Evolutionary conservation across 2,329 filamentous ascomycete species (phyloP), one percentile per base, ranked within the genome.

Genomic region (Colletotrichum shisoi): DNA sequence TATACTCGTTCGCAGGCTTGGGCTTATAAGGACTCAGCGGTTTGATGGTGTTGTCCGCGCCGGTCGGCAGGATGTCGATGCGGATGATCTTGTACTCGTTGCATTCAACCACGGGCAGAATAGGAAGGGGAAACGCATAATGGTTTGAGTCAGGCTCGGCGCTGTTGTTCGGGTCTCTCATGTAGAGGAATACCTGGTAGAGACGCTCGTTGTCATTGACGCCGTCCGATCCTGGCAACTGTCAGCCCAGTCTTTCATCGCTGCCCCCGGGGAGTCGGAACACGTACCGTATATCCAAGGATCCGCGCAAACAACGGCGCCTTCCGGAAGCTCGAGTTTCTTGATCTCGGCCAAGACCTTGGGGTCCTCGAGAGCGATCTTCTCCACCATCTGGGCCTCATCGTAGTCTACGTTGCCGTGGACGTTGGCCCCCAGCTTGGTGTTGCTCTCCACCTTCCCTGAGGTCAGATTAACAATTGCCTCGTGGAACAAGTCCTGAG

Each of bases 41-140:
- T 67, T 84, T 84, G 67, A 83, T 80, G 6, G 82, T 85, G 62
- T 85, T 82, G 74, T 91, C 89, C 5, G 80, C 82, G 2, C 90
- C 90, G 3, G 88, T 91, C 1, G 90, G 89, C 4, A 92, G 76
- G 63, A 86, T 81, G 72, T 93, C 90, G 70, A 93, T 89, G 12
- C 90, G 85, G 52, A 90, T 83, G 44, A 93, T 83, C 72, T 89
- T 86, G 78, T 86, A 84, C 1, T 82, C 87, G 46, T 83, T 82
- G 0, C 84, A 84, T 73, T 88, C 87, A 48, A 93, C 80, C 21
- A 91, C 89, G 0, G 89, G 89, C 1, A 87, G 89, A 69, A 90
- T 87, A n/a, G 85, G 82, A 2, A 91, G 78, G 1, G 89, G 89
- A 70, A 90, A 84, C 0, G 89, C 86, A 72, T 91, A 91, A 74